Evolutionary conservation across 371 early-diverging fungal genomes (phyloP).

Genomic region (Saksenaea oblongispora): DNA sequence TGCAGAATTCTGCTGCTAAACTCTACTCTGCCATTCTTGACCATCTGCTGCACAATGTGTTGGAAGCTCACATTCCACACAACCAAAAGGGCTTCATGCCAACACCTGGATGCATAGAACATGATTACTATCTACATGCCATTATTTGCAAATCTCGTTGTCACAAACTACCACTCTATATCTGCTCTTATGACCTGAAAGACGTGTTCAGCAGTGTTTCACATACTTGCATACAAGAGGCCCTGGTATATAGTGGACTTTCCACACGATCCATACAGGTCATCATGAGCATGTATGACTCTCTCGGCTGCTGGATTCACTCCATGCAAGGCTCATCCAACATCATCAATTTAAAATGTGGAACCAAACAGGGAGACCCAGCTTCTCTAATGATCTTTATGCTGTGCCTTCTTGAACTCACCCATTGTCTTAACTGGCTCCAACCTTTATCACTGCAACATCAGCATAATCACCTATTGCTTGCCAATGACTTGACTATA

Average conservation of each 20-base stretch:
- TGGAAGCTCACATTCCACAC: not conserved
- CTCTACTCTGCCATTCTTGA: constrained; percentile 2
- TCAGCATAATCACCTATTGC: not conserved
- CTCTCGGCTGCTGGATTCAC: not conserved
- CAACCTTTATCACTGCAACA: not conserved
- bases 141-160: constrained; percentile 5
- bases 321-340: not conserved
- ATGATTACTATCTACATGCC: constrained; percentile 6
- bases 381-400: not conserved
- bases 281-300: not conserved
- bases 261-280: not conserved
- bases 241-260: too few species aligned
- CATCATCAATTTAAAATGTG: not conserved
- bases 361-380: not conserved
- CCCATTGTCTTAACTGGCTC: not conserved
- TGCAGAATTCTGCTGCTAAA: constrained; percentile 6
- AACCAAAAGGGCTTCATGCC: constrained; percentile 7
- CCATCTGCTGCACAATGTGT: not conserved
- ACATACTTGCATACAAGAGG: not conserved
- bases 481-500: not conserved
- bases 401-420: not conserved
- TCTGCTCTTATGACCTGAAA: constrained; percentile 2
- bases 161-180: constrained; percentile 1
- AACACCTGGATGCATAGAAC: constrained; percentile 3
- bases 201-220: not conserved